Percentiles rank a stretch among this genome's conserved stretches.
Evolutionary conservation across 1,139 yeast species (phyloP).

Genomic region (Taphrina sp.): DNA sequence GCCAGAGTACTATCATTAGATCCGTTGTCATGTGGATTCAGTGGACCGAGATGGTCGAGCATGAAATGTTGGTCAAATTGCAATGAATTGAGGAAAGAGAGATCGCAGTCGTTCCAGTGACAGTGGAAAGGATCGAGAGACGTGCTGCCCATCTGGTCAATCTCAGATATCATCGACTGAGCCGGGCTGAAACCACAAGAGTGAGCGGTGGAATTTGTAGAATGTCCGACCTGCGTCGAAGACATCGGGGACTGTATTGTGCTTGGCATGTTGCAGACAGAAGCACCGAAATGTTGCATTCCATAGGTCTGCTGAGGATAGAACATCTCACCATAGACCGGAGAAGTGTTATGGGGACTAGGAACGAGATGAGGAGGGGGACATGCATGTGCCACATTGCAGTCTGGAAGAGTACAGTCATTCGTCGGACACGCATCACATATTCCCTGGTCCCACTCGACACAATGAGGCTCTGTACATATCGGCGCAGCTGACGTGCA

Average conservation of each 20-base stretch:
- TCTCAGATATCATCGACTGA: conserved; percentile 1
- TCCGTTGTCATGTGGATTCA: neutral
- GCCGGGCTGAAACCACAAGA: too few relatives aligned
- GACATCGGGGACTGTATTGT: too few relatives aligned
- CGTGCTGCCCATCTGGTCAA: neutral
- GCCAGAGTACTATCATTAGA: neutral
- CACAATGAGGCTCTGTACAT: neutral
- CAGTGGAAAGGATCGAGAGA: conserved; percentile 27
- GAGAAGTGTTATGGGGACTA: too few relatives aligned
- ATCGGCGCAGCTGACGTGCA: neutral
- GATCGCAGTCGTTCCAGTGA: conserved; percentile 30
- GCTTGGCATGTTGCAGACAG: too few relatives aligned
- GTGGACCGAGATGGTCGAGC: conserved; percentile 7
- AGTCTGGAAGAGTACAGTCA: neutral
- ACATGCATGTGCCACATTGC: neutral
- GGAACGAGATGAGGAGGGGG: too few relatives aligned
- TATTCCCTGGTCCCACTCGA: neutral
- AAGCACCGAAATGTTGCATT: too few relatives aligned
- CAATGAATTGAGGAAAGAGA: conserved; percentile 12
- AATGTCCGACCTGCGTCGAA: too few relatives aligned
- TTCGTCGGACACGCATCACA: too few relatives aligned
- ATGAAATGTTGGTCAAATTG: conserved; percentile 23
- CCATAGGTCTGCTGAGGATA: too few relatives aligned
- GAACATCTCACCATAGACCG: too few relatives aligned
- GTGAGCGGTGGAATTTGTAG: too few relatives aligned